Base-by-base conservation (phyloP, 768 basidiomycete species). In the Goffeauzyma gilvescens region DNA sequence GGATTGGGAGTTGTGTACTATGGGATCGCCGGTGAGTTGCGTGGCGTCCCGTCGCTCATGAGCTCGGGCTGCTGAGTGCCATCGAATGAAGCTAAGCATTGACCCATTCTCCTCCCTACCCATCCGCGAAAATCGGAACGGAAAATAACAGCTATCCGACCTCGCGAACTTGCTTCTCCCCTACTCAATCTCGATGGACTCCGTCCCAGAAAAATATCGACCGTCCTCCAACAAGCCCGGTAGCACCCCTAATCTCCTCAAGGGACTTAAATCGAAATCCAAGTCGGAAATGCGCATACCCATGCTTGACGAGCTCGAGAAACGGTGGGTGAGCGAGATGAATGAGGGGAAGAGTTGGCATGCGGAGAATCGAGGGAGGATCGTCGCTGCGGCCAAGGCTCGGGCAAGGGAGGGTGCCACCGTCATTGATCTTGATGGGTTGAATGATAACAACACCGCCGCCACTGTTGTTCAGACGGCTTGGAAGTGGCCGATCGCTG, bases 1-100 rank as follows among this genome's bases (percentile, higher is more conserved):
- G 38, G 90, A 98, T 57, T 98, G 90, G 90, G 90, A 98, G 59
- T 67, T 98, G 21, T 93, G 85, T 56, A 95, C 90, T 0, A 72
- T 98, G 8, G 89, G 87, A 5, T 85, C 81, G 55, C 82, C 85
- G 25, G 81, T 86, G 59, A 14, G 76, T 66, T 14, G 7, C 21
- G 33, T n/a, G n/a, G n/a, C n/a, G n/a, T n/a, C n/a, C n/a, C n/a
- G n/a, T n/a, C n/a, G n/a, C n/a, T n/a, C n/a, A n/a, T n/a, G n/a
- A n/a, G n/a, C n/a, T n/a, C n/a, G n/a, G n/a, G n/a, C n/a, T n/a
- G n/a, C n/a, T n/a, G n/a, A n/a, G n/a, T n/a, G n/a, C n/a, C n/a
- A n/a, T n/a, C n/a, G n/a, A n/a, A n/a, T n/a, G n/a, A n/a, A n/a
- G n/a, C n/a, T n/a, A n/a, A n/a, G n/a, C n/a, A n/a, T n/a, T n/a